Conservation (phyloP, 164 flowering plant genomes). For the Nelumbo lutea region DNA sequence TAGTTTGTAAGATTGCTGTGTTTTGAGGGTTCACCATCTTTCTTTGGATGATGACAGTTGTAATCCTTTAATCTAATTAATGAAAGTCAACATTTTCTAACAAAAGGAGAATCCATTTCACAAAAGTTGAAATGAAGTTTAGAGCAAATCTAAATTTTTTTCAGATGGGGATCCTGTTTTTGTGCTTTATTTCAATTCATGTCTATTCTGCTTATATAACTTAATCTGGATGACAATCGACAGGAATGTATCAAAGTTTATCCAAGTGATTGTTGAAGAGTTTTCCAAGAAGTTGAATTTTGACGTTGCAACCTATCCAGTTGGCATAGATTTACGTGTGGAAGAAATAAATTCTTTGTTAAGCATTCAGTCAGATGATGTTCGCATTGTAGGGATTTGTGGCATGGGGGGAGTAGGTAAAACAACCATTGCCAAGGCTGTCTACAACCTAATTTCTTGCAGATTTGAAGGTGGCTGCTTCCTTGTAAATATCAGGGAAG, state of each 20-base stretch:
- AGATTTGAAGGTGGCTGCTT: conserved; percentile 9
- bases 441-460: background rate
- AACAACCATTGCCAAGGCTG: conserved; percentile 12
- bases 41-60: too few relatives aligned
- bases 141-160: too few relatives aligned
- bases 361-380: conserved; percentile 5
- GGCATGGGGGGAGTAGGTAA: too few relatives aligned
- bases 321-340: conserved; percentile 1
- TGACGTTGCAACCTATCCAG: background rate
- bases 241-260: conserved; percentile 5
- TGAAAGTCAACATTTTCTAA: too few relatives aligned
- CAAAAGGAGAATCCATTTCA: too few relatives aligned
- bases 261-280: background rate
- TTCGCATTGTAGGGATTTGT: background rate
- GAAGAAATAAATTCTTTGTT: conserved; percentile 8
- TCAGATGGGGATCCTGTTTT: too few relatives aligned
- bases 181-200: too few relatives aligned
- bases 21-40: too few relatives aligned
- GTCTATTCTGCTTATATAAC: too few relatives aligned
- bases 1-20: too few relatives aligned
- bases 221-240: background rate
- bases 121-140: too few relatives aligned
- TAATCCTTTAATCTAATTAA: too few relatives aligned
- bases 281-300: background rate
- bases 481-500: conserved; percentile 10